Percentiles rank a stretch among this genome's conserved stretches.
phyloP scores from a whole-genome alignment of 495 filamentous ascomycete species.

The Friedmanniomyces simplex region DNA sequence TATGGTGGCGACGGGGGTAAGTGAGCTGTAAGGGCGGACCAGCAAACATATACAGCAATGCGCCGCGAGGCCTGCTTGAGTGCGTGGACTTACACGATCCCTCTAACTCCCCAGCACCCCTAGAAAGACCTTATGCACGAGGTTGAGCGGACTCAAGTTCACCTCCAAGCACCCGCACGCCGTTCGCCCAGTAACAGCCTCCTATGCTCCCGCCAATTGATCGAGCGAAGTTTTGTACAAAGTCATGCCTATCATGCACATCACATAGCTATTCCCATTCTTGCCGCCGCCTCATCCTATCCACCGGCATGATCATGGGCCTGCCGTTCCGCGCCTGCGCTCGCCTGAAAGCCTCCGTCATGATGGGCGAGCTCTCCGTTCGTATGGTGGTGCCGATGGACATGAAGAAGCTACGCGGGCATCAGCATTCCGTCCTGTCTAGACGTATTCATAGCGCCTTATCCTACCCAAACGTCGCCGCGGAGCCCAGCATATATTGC shows the following conservation, averaged over 20 bases:
- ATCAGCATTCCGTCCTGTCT: neutral
- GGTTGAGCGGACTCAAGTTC: no score
- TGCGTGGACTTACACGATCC: no score
- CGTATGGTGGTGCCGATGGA: slow-evolving; percentile 93
- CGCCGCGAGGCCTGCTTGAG: no score
- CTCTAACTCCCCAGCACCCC: no score
- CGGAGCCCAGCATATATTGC: slow-evolving; percentile 96
- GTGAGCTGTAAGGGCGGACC: no score
- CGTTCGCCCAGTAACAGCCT: no score
- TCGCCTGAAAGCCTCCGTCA: slow-evolving; percentile 50
- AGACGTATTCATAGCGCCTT: neutral
- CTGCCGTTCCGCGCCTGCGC: slow-evolving; percentile 38
- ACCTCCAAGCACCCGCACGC: no score
- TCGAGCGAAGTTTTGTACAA: slow-evolving; percentile 3
- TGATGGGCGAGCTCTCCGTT: slow-evolving; percentile 60
- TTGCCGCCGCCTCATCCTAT: slow-evolving; percentile 16
- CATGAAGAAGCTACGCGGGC: slow-evolving; percentile 79
- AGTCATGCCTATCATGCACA: neutral
- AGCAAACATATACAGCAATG: no score
- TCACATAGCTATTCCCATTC: neutral
- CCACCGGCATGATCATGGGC: slow-evolving; percentile 52
- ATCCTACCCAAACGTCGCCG: slow-evolving; percentile 86
- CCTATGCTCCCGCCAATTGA: no score
- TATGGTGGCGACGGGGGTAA: no score
- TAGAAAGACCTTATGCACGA: no score